A percentile compares a stretch with the other conserved stretches of the same genome.
phyloP scores from a whole-genome alignment of 2,329 filamentous ascomycete genomes.

The Exophiala aquamarina region DNA sequence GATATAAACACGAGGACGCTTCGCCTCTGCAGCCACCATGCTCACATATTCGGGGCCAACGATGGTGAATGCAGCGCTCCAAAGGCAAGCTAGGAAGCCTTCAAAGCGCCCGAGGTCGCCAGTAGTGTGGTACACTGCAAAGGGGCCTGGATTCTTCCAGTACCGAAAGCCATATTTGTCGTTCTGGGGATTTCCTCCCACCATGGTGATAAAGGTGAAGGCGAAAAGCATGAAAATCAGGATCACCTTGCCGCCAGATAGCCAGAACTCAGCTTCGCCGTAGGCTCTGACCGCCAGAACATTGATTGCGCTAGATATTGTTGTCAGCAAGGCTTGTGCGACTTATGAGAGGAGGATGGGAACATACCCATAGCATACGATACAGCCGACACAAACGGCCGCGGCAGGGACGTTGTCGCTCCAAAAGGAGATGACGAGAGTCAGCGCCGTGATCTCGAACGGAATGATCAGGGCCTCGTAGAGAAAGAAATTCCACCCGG shows the following conservation, averaged over 20 bases:
- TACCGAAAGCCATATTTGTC: conserved; percentile 70
- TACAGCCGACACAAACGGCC: conserved; percentile 37
- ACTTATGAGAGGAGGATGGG: neutral
- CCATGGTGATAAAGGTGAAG: conserved; percentile 78
- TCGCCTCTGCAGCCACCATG: conserved; percentile 64
- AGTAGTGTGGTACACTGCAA: conserved; percentile 61
- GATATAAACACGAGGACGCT: conserved; percentile 66
- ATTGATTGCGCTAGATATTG: conserved; percentile 55
- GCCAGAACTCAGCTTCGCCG: conserved; percentile 67
- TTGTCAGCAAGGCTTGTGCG: neutral
- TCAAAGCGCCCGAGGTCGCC: conserved; percentile 60
- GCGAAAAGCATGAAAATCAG: conserved; percentile 66
- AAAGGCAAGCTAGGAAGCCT: conserved; percentile 65
- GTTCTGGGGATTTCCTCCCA: conserved; percentile 71
- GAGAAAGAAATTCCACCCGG: conserved; percentile 49
- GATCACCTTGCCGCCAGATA: conserved; percentile 66
- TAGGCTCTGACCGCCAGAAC: conserved; percentile 67
- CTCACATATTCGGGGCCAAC: conserved; percentile 65
- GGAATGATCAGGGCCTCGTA: conserved; percentile 41
- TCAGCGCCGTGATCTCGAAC: conserved; percentile 43
- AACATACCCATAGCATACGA: conserved; percentile 40
- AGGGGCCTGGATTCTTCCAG: conserved; percentile 63
- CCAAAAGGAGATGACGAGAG: conserved; percentile 41
- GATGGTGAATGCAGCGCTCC: conserved; percentile 66
- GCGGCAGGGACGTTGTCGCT: conserved; percentile 38